Base-by-base conservation (phyloP, 805 yeast genomes). In the Blastobotrys peoriensis region DNA sequence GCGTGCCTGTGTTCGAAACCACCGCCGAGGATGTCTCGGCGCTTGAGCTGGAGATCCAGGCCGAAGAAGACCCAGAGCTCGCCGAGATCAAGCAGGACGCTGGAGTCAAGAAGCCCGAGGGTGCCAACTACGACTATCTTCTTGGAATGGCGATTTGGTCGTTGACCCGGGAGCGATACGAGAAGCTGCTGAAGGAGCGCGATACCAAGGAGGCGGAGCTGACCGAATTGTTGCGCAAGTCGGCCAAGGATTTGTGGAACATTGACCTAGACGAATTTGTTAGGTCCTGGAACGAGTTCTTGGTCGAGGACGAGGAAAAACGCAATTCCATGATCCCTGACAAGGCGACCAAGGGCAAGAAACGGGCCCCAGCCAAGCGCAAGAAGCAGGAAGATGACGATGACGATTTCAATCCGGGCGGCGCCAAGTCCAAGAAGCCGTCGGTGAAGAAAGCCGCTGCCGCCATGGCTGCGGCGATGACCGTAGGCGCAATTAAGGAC, bases 61-160 rank as follows among this genome's bases (percentile, higher is more conserved):
- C 67, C 10, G 72, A 63, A 4, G 58, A 55, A 16, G 71, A 59
- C 21, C 64, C 54, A 5, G 64, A 62, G 28, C 46, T 34, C 4
- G 40, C 33, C 60, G 72, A 69, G 43, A 64, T 62, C 18, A 52
- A 43, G 17, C 51, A 41, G 20, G 54, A 50, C n/a, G 54, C 42
- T 28, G 25, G 35, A 2, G 61, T 61, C 41, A 58, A 58, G 36
- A 74, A 70, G 40, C 82, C 79, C 19, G 66, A 76, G 13, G 72
- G 73, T 41, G 76, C 87, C 6, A 71, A 81, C 4, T 91, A 79
- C 63, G 98, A 93, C 58, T 93, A 93, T 56, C 71, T 93, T 51
- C 71, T 93, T 43, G 94, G 93, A 43, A 85, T 93, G 96, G 78
- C 88, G 28, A 81, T 93, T 52, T 87, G 96, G 93, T 83, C 96